These are phyloP conservation scores for Xylariomycetidae sp. DNA, from an alignment of 2,329 filamentous ascomycete genomes.

Conservation along the genomic window DNA sequence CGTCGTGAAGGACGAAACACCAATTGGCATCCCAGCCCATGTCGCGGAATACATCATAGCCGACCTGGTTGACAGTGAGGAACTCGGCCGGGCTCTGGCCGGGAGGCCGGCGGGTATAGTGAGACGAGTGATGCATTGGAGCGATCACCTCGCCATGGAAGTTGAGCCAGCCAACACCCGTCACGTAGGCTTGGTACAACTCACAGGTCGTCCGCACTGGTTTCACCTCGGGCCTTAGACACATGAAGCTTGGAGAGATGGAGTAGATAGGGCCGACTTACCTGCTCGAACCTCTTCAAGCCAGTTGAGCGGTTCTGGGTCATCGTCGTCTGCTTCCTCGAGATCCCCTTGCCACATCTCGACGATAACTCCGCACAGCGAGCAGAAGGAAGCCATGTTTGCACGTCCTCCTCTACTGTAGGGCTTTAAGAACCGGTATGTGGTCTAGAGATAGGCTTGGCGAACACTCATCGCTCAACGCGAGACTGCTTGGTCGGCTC, in stretches of 20 bases:
- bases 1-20: slow-evolving; percentile 16
- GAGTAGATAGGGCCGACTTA: slow-evolving; percentile 5
- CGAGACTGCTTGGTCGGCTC: too few species aligned
- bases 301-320: slow-evolving; percentile 10
- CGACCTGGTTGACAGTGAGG: slow-evolving; percentile 1
- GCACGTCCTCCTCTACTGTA: too few species aligned
- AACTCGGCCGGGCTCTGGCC: slow-evolving; percentile 6
- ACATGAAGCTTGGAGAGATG: background rate
- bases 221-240: background rate
- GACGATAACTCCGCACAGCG: slow-evolving; percentile 13
- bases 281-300: slow-evolving; percentile 13
- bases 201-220: slow-evolving; percentile 3
- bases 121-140: slow-evolving; percentile 1
- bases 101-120: slow-evolving; percentile 2
- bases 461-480: too few species aligned
- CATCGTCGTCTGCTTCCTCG: background rate
- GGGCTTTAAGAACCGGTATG: too few species aligned
- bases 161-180: slow-evolving; percentile 16
- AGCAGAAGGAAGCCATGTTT: slow-evolving; percentile 11
- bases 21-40: slow-evolving; percentile 6
- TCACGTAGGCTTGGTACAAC: slow-evolving; percentile 10
- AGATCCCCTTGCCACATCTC: slow-evolving; percentile 9
- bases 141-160: slow-evolving; percentile 8
- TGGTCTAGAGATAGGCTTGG: too few species aligned
- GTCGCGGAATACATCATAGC: background rate